Conservation (phyloP, 768 basidiomycete genomes). For the Cystoderma amianthinum region DNA sequence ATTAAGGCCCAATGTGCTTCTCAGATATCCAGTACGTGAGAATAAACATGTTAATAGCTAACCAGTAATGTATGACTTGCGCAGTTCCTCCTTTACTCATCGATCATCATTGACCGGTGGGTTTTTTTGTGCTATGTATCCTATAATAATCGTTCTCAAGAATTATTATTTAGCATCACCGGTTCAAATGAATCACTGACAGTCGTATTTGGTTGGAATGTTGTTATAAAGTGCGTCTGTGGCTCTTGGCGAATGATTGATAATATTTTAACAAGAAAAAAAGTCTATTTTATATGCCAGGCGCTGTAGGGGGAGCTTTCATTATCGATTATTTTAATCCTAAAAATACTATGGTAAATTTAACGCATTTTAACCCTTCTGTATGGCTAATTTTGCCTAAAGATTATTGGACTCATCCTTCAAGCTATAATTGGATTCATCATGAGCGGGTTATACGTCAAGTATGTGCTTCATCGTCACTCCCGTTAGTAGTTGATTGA, state of each 20-base stretch:
- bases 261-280: background rate
- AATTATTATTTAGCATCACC: slow-evolving; percentile 42
- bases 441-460: slow-evolving; percentile 80
- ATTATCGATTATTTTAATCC: slow-evolving; percentile 71
- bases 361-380: background rate
- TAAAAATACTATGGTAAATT: slow-evolving; percentile 62
- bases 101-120: slow-evolving; percentile 64
- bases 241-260: background rate
- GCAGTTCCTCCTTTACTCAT: slow-evolving; percentile 78
- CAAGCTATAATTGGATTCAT: slow-evolving; percentile 81
- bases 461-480: too few species aligned
- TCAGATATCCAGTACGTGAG: background rate
- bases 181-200: slow-evolving; percentile 44
- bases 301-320: slow-evolving; percentile 49
- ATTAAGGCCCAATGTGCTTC: background rate
- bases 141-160: background rate
- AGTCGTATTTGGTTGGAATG: slow-evolving; percentile 77
- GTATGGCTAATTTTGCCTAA: background rate
- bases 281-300: slow-evolving; percentile 33
- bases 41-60: background rate
- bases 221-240: slow-evolving; percentile 66
- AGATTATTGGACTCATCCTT: slow-evolving; percentile 61
- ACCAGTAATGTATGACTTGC: background rate
- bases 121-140: background rate
- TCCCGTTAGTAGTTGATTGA: too few species aligned